Evolutionary conservation across 805 yeast species (phyloP), one percentile per base, ranked within the genome.

Genomic region (Alloascoidea hylecoeti): DNA sequence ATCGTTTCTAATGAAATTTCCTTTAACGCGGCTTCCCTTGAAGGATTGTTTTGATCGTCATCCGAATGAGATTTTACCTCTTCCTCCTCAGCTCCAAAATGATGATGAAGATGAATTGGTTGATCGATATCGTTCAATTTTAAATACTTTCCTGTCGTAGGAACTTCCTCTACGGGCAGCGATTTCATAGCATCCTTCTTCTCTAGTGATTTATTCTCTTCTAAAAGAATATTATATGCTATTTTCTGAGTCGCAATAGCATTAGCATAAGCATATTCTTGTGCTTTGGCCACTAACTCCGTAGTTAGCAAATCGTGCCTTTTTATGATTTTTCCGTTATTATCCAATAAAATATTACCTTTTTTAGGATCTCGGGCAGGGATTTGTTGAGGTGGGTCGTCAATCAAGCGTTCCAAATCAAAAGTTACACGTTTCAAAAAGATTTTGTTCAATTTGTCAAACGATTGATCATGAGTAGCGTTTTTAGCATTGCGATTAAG

Each of bases 301-400:
- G 9, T 23, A 9, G 13, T 23, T n/a, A 9, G 13, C 9, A 23
- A 9, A 23, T 23, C 30, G 9, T 23, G 30, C n/a, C 13, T 9
- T 23, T n/a, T 23, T n/a, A n/a, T n/a, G n/a, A 23, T 9, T 35
- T 49, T 46, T 16, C 62, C 63, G 16, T 40, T 43, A 12, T 48
- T 40, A 12, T 43, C 38, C 41, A 58, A 50, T 36, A 51, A 64
- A 16, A 78, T 86, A 50, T 83, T 79, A 4, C 96, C 96, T 47
- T 69, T 67, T 45, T 78, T 66, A 4, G 96, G 96, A 42, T 68
- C 70, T 49, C 95, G 62, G 1, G 94, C 80, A 2, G 96, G 96
- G 43, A 88, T 81, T 52, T 86, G 96, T 51, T 88, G 96, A 1
- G 95, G 95, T 2, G 96, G 96, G 55, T 88, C 96, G 43, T 64